Conservation (phyloP, 1,284 basidiomycete species). For the Cutaneotrichosporon sp. region DNA sequence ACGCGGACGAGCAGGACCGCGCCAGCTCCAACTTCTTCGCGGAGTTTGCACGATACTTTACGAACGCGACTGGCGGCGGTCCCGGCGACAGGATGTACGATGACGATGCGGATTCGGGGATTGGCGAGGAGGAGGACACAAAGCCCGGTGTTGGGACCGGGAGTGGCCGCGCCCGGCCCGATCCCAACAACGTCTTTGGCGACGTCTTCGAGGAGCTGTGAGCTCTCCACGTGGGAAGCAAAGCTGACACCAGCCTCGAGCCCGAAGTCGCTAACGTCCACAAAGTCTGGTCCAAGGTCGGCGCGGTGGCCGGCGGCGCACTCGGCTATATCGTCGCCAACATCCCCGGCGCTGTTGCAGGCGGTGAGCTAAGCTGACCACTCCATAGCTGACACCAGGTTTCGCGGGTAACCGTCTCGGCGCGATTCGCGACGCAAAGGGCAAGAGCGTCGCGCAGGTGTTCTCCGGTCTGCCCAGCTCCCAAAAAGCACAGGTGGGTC, state of each 20-base stretch:
- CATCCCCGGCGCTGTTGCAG: constrained; percentile 61
- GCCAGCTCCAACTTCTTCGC: constrained; percentile 69
- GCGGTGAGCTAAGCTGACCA: constrained; percentile 26
- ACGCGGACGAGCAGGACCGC: constrained; percentile 53
- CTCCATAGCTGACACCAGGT: constrained; percentile 48
- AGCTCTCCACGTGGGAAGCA: constrained; percentile 1
- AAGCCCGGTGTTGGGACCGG: neutral
- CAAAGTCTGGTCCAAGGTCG: constrained; percentile 52
- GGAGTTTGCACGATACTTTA: constrained; percentile 69
- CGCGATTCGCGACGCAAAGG: constrained; percentile 85
- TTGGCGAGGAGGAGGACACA: neutral
- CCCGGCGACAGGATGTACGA: neutral
- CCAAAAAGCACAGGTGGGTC: constrained; percentile 78
- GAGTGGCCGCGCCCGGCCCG: constrained; percentile 50
- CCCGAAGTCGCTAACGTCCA: constrained; percentile 46
- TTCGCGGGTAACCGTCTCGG: constrained; percentile 80
- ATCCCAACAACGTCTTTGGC: constrained; percentile 75
- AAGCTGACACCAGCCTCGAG: constrained; percentile 35
- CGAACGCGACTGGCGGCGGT: constrained; percentile 30
- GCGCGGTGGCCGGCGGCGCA: constrained; percentile 58
- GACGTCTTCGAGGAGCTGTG: constrained; percentile 83
- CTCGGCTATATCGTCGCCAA: constrained; percentile 85
- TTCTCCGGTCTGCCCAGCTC: constrained; percentile 69
- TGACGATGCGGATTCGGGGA: neutral
- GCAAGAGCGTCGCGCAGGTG: constrained; percentile 85